Evolutionary conservation across 2,329 filamentous ascomycete genomes (phyloP).

Genomic region (Ceratocystis diversiconidia): DNA sequence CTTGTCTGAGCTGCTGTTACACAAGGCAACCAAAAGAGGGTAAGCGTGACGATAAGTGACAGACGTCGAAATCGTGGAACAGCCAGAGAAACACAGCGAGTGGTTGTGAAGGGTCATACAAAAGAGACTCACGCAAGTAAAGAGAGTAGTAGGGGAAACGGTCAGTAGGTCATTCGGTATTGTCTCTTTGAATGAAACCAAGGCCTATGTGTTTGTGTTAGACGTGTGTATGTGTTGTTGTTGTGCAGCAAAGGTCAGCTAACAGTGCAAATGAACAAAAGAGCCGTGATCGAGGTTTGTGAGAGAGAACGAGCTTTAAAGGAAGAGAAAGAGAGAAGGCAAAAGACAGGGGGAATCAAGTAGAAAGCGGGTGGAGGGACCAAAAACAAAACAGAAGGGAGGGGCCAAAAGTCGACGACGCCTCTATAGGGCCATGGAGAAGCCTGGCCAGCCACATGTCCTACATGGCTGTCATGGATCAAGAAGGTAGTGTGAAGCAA

Average conservation of each 20-base stretch:
- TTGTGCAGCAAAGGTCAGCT: background rate
- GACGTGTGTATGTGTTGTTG: background rate
- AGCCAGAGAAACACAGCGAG: background rate
- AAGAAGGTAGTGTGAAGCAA: background rate
- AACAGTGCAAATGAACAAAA: background rate
- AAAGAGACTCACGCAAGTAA: background rate
- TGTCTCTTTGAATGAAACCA: background rate
- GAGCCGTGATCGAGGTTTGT: background rate
- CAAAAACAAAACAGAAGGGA: background rate
- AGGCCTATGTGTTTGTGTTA: background rate
- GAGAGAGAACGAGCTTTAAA: background rate
- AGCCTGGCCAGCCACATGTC: background rate
- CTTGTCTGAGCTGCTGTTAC: background rate
- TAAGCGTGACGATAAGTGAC: background rate
- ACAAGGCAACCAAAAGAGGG: background rate
- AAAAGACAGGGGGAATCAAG: background rate
- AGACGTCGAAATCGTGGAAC: background rate
- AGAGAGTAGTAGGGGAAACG: background rate
- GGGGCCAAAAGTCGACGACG: background rate
- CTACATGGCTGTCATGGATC: background rate
- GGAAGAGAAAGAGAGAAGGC: background rate
- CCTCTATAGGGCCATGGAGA: background rate
- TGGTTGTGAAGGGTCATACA: background rate
- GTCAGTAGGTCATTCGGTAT: background rate
- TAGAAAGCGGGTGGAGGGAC: background rate